phyloP scores from a whole-genome alignment of 176 grass and related monocot genomes.

The Elymus sibiricus region DNA sequence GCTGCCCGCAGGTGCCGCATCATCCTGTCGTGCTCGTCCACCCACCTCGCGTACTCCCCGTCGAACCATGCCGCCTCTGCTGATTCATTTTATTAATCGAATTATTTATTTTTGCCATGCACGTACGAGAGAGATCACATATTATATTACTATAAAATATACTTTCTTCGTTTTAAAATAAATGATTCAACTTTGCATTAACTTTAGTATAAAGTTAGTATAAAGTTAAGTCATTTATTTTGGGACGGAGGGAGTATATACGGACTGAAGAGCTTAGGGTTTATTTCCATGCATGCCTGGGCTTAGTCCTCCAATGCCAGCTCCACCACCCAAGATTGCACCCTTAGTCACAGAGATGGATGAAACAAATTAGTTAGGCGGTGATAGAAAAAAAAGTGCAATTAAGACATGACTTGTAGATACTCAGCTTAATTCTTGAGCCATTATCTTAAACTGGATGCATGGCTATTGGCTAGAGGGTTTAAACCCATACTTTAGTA shows the following conservation, averaged over 20 bases:
- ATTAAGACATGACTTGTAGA: background rate
- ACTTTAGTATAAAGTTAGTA: too few relatives aligned
- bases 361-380: background rate
- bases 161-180: too few relatives aligned
- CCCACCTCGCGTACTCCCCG: conserved; percentile 46
- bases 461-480: background rate
- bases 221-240: too few relatives aligned
- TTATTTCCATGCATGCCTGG: conserved; percentile 37
- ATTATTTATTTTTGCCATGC: background rate
- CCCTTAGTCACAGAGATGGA: conserved; percentile 15
- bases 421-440: background rate
- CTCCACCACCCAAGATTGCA: conserved; percentile 31
- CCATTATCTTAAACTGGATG: background rate
- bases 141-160: too few relatives aligned
- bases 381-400: background rate
- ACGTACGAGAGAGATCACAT: background rate
- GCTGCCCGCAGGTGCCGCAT: conserved; percentile 44
- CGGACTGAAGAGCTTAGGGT: background rate
- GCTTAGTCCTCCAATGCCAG: conserved; percentile 37
- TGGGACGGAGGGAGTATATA: too few relatives aligned
- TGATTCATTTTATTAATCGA: too few relatives aligned
- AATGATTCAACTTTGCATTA: too few relatives aligned
- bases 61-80: conserved; percentile 56
- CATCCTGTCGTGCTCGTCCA: conserved; percentile 43
- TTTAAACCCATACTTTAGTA: background rate